A percentile compares a stretch with the other conserved stretches of the same genome.
Conservation (phyloP, 177 flowering plant genomes). For the Vitis hybrid region DNA sequence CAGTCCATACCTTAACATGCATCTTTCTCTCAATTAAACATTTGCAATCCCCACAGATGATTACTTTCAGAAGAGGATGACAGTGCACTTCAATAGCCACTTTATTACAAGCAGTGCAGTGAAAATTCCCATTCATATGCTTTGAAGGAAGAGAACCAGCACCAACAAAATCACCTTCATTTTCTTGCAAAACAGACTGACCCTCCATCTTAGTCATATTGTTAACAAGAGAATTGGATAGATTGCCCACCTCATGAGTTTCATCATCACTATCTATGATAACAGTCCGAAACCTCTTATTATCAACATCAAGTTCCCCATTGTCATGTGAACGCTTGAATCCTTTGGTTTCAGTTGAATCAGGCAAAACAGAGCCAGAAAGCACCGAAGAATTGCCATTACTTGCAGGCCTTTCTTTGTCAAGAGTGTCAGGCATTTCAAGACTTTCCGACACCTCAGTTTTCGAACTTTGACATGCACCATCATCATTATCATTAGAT, state of each 20-base stretch:
- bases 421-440: constrained; percentile 18
- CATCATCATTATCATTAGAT: constrained; percentile 15
- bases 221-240: constrained; percentile 16
- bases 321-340: constrained; percentile 48
- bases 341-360: constrained; percentile 36
- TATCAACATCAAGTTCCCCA: constrained; percentile 36
- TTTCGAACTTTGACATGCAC: constrained; percentile 15
- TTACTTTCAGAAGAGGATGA: constrained; percentile 79
- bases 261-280: constrained; percentile 63
- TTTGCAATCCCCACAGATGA: constrained; percentile 71
- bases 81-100: constrained; percentile 41
- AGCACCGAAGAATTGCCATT: constrained; percentile 25
- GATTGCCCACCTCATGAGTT: constrained; percentile 25
- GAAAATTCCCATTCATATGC: constrained; percentile 26
- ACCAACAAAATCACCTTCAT: constrained; percentile 18
- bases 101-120: constrained; percentile 71
- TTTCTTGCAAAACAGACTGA: constrained; percentile 25
- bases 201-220: constrained; percentile 18
- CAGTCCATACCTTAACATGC: constrained; percentile 46
- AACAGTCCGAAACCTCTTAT: constrained; percentile 44
- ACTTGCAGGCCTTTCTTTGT: constrained; percentile 16
- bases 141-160: constrained; percentile 20
- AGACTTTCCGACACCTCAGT: constrained; percentile 20
- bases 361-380: constrained; percentile 25
- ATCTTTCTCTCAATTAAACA: constrained; percentile 43